These are phyloP conservation scores for Phaffia tasmanica DNA, from an alignment of 768 basidiomycete genomes.

Conservation along the genomic window DNA sequence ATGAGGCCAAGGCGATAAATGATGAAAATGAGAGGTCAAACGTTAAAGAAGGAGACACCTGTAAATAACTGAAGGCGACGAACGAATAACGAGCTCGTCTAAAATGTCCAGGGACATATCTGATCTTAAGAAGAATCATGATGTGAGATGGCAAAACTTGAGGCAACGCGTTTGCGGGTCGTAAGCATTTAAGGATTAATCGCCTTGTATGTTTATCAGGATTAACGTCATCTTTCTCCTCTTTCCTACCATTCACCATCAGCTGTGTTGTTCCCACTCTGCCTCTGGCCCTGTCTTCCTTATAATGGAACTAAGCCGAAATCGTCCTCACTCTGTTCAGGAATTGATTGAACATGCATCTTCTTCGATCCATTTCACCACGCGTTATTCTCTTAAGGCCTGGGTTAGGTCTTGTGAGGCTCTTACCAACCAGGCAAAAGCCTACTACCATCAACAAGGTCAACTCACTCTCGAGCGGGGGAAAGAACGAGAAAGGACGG, in stretches of 20 bases:
- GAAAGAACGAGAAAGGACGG: neutral
- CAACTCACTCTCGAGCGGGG: no score
- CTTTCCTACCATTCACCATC: no score
- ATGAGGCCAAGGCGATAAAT: neutral
- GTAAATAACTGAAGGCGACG: neutral
- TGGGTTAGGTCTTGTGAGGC: conserved; percentile 21
- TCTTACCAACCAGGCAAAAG: conserved; percentile 8
- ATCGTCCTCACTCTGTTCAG: no score
- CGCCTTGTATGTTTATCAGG: no score
- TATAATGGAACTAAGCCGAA: no score
- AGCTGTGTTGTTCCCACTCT: no score
- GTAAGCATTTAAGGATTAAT: no score
- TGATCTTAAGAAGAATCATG: neutral
- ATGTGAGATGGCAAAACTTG: no score
- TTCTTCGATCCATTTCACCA: conserved; percentile 12
- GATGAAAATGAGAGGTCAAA: neutral
- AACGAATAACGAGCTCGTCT: neutral
- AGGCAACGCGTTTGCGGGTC: no score
- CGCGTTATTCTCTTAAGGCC: conserved; percentile 1
- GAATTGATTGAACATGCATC: conserved; percentile 4
- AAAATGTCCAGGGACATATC: conserved; percentile 24
- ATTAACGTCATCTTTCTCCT: no score
- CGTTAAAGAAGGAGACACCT: neutral
- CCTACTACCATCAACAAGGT: neutral
- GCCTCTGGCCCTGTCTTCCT: no score